Conservation (phyloP, 352 stramenopile species). For the Pythium aristosporum region DNA sequence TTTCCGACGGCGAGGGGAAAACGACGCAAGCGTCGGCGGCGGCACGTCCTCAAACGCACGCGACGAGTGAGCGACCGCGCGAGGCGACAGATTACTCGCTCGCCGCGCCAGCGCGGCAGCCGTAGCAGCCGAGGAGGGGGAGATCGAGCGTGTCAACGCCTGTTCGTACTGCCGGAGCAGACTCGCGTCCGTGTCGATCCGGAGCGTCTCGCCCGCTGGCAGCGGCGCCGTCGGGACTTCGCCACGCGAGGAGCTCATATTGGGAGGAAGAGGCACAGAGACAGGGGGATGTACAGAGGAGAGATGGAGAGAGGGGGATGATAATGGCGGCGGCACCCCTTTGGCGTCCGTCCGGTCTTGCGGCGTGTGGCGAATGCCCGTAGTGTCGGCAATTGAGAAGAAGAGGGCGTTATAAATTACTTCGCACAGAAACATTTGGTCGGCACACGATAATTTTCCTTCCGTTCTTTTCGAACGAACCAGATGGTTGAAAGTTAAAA, state of each 20-base stretch:
- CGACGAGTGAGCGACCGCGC: constrained; percentile 61
- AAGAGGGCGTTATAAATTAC: constrained; percentile 22
- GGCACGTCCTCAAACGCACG: constrained; percentile 41
- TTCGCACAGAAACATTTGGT: constrained; percentile 10
- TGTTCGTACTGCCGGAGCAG: constrained; percentile 54
- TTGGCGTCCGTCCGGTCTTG: not conserved
- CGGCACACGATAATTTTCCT: not conserved
- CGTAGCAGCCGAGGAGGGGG: not conserved
- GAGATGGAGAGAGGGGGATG: not conserved
- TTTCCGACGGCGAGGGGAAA: constrained; percentile 58
- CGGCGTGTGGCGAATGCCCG: not conserved
- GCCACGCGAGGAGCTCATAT: constrained; percentile 8
- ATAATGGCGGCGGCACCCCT: not conserved
- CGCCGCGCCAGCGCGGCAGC: not conserved
- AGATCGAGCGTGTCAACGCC: constrained; percentile 34
- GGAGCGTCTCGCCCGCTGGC: constrained; percentile 14
- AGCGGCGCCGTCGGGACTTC: constrained; percentile 28
- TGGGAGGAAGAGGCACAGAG: not conserved
- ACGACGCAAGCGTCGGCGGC: constrained; percentile 40
- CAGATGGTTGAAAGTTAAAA: not conserved
- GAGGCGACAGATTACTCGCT: constrained; percentile 33
- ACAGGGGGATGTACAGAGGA: not conserved
- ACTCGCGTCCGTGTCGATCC: constrained; percentile 16
- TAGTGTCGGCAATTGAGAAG: constrained; percentile 15
- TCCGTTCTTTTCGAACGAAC: not conserved